These are phyloP conservation scores for Irpex rosettiformis DNA, from an alignment of 1,284 basidiomycete species.

Conservation along the genomic window DNA sequence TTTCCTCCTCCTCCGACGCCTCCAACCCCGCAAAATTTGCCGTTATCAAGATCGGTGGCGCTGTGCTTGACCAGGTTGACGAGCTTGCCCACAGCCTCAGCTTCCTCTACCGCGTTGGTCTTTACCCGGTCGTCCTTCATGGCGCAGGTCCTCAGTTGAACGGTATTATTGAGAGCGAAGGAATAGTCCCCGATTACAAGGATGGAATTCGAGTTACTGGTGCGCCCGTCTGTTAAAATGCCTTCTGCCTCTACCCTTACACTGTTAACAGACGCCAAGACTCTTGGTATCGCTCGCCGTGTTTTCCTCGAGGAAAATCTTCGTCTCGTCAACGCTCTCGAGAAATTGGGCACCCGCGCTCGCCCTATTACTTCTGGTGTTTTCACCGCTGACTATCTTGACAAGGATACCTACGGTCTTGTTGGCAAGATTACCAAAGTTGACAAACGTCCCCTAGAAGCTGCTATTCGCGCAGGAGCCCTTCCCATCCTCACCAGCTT, in stretches of 20 bases:
- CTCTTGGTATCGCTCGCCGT: conserved; percentile 88
- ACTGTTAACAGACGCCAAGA: conserved; percentile 75
- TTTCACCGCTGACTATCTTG: conserved; percentile 93
- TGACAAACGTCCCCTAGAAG: conserved; percentile 93
- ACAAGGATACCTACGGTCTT: conserved; percentile 91
- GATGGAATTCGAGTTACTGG: conserved; percentile 94
- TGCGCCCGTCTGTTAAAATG: conserved; percentile 31
- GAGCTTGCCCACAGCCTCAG: conserved; percentile 90
- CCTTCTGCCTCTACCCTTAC: no score
- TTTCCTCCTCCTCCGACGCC: conserved; percentile 83
- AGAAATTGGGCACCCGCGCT: conserved; percentile 89
- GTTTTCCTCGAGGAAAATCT: conserved; percentile 96
- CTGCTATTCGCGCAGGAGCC: conserved; percentile 90
- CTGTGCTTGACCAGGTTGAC: conserved; percentile 86
- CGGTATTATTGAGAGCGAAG: conserved; percentile 85
- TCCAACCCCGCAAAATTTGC: conserved; percentile 88
- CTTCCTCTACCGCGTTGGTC: conserved; percentile 90
- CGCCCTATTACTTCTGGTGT: conserved; percentile 95
- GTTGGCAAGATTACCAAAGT: conserved; percentile 92
- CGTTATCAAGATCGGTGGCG: conserved; percentile 93
- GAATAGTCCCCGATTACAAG: conserved; percentile 91
- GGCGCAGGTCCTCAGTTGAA: conserved; percentile 95
- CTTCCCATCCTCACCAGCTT: conserved; percentile 91
- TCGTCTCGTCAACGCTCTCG: conserved; percentile 86
- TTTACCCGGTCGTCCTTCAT: conserved; percentile 93